A percentile compares a stretch with the other conserved stretches of the same genome.
These are phyloP conservation scores for Chrysosporium queenslandicum DNA, from an alignment of 2,329 filamentous ascomycete genomes.

Conservation along the genomic window DNA sequence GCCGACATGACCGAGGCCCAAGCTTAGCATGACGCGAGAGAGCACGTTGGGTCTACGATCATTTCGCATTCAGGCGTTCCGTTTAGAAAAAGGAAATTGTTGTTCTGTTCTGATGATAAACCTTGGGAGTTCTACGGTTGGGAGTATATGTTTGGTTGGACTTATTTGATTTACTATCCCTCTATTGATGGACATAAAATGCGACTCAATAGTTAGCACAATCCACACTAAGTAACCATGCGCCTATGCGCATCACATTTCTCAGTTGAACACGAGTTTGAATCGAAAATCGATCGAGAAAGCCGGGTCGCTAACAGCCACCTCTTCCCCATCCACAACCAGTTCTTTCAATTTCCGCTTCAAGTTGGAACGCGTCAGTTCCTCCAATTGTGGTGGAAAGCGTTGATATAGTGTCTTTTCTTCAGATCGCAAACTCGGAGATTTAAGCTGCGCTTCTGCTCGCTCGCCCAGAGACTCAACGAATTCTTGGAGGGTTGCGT, in stretches of 20 bases:
- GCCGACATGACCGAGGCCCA: constrained; percentile 26
- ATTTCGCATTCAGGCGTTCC: constrained; percentile 7
- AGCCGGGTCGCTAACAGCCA: constrained; percentile 87
- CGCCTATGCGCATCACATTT: no score
- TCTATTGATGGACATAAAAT: background rate
- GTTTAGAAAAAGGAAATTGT: background rate
- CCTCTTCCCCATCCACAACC: constrained; percentile 70
- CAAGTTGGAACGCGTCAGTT: constrained; percentile 75
- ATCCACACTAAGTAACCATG: background rate
- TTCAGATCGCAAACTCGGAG: constrained; percentile 72
- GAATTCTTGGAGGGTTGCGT: constrained; percentile 68
- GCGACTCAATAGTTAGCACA: background rate
- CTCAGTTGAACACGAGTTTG: constrained; percentile 41
- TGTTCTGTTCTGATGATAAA: background rate
- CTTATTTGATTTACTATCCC: constrained; percentile 2
- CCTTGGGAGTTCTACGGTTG: background rate
- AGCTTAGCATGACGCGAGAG: background rate
- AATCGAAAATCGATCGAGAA: constrained; percentile 64
- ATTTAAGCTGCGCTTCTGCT: constrained; percentile 87
- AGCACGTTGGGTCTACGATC: background rate
- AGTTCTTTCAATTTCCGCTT: constrained; percentile 66
- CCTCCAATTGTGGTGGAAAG: constrained; percentile 67
- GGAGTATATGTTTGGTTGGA: background rate
- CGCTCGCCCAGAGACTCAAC: constrained; percentile 72
- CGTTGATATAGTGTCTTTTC: constrained; percentile 86